phyloP scores from a whole-genome alignment of 208 protist species.

The Wallacemonas sp. region DNA sequence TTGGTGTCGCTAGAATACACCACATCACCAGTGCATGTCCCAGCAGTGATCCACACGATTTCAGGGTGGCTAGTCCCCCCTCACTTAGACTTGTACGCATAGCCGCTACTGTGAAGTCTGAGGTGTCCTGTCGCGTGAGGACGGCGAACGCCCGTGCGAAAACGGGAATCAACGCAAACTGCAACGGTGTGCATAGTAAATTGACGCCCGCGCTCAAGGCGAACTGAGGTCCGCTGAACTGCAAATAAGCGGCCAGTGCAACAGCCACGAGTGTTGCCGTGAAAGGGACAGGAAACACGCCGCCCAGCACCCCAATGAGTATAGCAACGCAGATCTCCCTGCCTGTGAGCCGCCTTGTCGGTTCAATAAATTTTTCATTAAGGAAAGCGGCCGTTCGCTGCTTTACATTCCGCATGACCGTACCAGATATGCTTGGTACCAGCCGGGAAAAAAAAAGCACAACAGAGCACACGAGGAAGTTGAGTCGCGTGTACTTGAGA shows the following conservation, averaged over 20 bases:
- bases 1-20: constrained; percentile 17
- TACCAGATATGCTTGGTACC: no score
- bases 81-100: constrained; percentile 13
- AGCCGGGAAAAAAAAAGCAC: neutral
- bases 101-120: constrained; percentile 24
- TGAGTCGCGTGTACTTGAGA: constrained; percentile 4
- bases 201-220: constrained; percentile 35
- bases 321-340: constrained; percentile 22
- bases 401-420: neutral
- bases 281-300: constrained; percentile 59
- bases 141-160: constrained; percentile 17
- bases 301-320: constrained; percentile 33
- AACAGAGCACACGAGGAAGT: neutral
- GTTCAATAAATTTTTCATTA: constrained; percentile 25
- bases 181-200: constrained; percentile 41
- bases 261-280: constrained; percentile 38
- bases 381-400: neutral
- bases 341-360: constrained; percentile 19
- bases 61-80: constrained; percentile 24
- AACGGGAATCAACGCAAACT: constrained; percentile 38
- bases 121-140: constrained; percentile 10
- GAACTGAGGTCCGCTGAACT: constrained; percentile 19
- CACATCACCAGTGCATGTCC: constrained; percentile 30
- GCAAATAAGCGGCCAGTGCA: constrained; percentile 5
- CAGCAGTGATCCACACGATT: constrained; percentile 30